phyloP scores from a whole-genome alignment of 2,329 filamentous ascomycete genomes.

The Neopestalotiopsis sp. region DNA sequence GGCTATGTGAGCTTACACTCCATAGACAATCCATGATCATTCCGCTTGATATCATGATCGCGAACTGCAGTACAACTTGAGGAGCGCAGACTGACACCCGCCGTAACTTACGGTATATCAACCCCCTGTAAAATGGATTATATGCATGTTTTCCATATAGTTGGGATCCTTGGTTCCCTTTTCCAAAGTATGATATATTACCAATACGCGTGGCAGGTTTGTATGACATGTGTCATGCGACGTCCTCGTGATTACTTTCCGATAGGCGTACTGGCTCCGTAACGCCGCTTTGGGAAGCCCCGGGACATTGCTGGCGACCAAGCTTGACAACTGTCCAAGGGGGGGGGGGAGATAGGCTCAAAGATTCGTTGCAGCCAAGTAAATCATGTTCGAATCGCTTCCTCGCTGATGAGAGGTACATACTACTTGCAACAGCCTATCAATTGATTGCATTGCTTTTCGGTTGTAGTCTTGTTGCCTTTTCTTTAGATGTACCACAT shows the following conservation, averaged over 20 bases:
- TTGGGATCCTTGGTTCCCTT: background rate
- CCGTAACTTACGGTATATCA: background rate
- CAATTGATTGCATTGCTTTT: background rate
- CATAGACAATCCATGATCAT: background rate
- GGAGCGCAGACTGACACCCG: background rate
- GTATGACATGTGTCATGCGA: background rate
- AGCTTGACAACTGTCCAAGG: background rate
- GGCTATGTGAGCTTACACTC: background rate
- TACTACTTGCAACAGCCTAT: background rate
- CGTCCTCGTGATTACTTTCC: conserved; percentile 1
- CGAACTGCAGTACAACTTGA: background rate
- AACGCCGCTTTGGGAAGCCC: conserved; percentile 8
- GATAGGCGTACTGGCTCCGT: conserved; percentile 11
- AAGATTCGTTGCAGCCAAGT: background rate
- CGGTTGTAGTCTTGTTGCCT: background rate
- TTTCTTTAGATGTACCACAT: background rate
- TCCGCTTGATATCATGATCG: background rate
- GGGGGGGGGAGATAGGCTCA: background rate
- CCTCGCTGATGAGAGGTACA: background rate
- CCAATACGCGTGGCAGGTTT: background rate
- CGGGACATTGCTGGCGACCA: background rate
- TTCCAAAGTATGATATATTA: background rate
- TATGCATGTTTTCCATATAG: background rate
- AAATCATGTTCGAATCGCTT: background rate
- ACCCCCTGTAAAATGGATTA: background rate